These are phyloP conservation scores for Phytopythium delawarense DNA, from an alignment of 352 stramenopile species.

Conservation along the genomic window DNA sequence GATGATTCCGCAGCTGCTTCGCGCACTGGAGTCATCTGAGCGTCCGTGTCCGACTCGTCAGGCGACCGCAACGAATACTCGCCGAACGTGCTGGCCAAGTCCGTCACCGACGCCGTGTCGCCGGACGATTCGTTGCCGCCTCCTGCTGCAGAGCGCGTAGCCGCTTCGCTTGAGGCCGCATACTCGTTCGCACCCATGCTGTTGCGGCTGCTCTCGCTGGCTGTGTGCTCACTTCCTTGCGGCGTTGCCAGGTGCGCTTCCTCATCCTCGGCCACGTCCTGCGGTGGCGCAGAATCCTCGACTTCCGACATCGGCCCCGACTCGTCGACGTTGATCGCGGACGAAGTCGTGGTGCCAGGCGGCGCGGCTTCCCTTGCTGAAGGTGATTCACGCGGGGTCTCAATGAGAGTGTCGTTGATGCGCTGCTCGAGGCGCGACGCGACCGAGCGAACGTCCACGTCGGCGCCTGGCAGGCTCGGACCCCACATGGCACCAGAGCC, in stretches of 20 bases:
- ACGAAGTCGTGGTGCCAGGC: constrained; percentile 1
- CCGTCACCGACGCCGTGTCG: constrained; percentile 75
- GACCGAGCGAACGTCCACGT: constrained; percentile 62
- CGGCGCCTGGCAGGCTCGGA: constrained; percentile 19
- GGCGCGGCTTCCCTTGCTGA: constrained; percentile 1
- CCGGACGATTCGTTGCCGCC: constrained; percentile 26
- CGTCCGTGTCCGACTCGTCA: constrained; percentile 46
- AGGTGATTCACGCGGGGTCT: constrained; percentile 28
- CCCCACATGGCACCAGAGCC: constrained; percentile 34
- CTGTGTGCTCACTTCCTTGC: constrained; percentile 30
- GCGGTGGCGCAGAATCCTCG: neutral
- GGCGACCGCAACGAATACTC: constrained; percentile 79
- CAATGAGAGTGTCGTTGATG: constrained; percentile 35
- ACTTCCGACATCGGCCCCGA: constrained; percentile 4
- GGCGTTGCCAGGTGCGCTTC: constrained; percentile 18
- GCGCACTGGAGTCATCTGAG: constrained; percentile 39
- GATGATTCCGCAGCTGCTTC: constrained; percentile 10
- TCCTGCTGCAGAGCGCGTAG: neutral
- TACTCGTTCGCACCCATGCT: constrained; percentile 13
- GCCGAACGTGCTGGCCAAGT: constrained; percentile 78
- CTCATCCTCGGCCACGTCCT: constrained; percentile 2
- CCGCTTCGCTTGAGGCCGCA: neutral
- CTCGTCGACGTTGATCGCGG: constrained; percentile 2
- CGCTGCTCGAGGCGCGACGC: constrained; percentile 73
- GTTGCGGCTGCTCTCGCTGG: constrained; percentile 22